Base-by-base conservation (phyloP, 176 grass and related monocot genomes). In the Otatea glauca region DNA sequence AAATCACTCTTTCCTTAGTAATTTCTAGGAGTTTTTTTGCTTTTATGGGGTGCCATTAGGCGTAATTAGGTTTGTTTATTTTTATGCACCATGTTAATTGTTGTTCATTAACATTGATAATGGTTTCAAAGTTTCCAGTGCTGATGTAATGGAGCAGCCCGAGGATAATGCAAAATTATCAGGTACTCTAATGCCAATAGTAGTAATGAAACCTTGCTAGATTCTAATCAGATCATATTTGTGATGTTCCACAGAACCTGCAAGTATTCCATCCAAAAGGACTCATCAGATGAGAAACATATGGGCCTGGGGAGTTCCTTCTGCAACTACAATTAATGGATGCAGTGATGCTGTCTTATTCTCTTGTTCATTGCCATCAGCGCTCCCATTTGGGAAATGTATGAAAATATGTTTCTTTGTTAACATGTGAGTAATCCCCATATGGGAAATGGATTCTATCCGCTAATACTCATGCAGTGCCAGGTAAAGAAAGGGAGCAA, bases 281-380 rank as follows among this genome's bases (percentile, higher is more conserved):
- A 72, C 7, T 85, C 35, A 50, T 39, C 56, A 72, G 17, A 74
- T 23, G 25, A 35, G 47, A 44, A 80, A 80, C 74, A 77, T 69
- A 53, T 76, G 65, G 78, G 82, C 63, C n/a, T 85, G 85, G 81
- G 89, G 72, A 51, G 79, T 81, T 72, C 64, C 81, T 11, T 84
- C 85, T 34, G 47, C 61, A n/a, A 59, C 37, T 77, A 87, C 35
- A 55, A 17, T 39, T 41, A 76, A 85, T 85, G 77, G 45, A 85
- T 85, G 56, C n/a, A 85, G 73, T 51, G 70, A 91, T 66, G 45
- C 65, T 56, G 74, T 61, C 56, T 75, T 91, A 44, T 82, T 91
- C 71, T 88, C 89, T 42, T 78, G 64, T 71, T 91, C 89, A 37
- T 39, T 88, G 76, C 89, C 89, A 54, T 83, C 85, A 44, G 64